Evolutionary conservation across 345 rosid genomes (phyloP).

Genomic region (Balakata baccata): DNA sequence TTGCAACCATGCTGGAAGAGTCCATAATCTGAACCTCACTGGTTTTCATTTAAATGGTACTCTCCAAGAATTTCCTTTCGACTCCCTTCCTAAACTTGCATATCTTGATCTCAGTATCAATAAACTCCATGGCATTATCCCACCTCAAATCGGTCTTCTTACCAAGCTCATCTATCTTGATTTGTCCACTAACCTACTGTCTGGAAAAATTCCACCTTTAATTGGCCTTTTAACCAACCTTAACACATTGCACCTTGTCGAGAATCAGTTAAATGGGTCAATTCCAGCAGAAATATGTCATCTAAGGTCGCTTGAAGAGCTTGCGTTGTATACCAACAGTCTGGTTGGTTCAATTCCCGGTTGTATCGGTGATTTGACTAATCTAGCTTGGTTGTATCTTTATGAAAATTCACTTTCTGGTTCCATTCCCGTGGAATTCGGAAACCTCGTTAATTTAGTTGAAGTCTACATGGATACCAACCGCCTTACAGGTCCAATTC

Average conservation of each 20-base stretch:
- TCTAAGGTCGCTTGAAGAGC: constrained; percentile 10
- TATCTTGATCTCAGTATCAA: constrained; percentile 16
- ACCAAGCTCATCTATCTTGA: not conserved
- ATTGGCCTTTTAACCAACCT: constrained; percentile 15
- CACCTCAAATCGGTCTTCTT: constrained; percentile 20
- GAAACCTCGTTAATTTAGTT: constrained; percentile 14
- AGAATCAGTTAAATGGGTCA: constrained; percentile 16
- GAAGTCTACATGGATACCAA: constrained; percentile 19
- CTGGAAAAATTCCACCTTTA: not conserved
- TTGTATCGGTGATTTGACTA: constrained; percentile 17
- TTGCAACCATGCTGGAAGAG: constrained; percentile 1
- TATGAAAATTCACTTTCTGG: constrained; percentile 2
- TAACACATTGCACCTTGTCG: not conserved
- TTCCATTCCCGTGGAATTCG: constrained; percentile 26
- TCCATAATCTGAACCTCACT: not conserved
- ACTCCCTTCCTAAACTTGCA: constrained; percentile 21
- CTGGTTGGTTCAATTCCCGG: constrained; percentile 22
- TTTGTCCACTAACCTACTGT: not conserved
- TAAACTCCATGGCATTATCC: constrained; percentile 16
- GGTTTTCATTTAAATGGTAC: constrained; percentile 15
- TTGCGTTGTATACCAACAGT: constrained; percentile 19
- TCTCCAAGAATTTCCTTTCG: constrained; percentile 20
- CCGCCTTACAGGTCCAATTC: constrained; percentile 15
- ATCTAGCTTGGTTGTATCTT: not conserved
- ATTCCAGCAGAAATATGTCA: constrained; percentile 21